A percentile compares a stretch with the other conserved stretches of the same genome.
Evolutionary conservation across 768 basidiomycete genomes (phyloP).

Genomic region (Dacryopinax primogenitus): DNA sequence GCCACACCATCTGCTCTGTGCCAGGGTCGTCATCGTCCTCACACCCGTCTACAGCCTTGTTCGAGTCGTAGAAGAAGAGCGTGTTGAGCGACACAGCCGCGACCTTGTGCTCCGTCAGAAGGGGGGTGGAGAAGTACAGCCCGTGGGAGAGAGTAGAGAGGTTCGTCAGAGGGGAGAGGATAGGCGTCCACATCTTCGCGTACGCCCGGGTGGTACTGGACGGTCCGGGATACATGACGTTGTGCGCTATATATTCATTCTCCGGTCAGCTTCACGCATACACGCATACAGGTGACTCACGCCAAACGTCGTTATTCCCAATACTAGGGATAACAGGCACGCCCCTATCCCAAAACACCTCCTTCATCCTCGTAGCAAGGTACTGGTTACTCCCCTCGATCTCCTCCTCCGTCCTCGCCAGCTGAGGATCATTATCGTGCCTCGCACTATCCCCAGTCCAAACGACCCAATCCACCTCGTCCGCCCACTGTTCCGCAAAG

Average conservation of each 20-base stretch:
- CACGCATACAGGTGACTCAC: slow-evolving; percentile 29
- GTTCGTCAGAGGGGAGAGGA: slow-evolving; percentile 42
- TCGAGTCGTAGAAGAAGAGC: slow-evolving; percentile 81
- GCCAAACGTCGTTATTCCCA: slow-evolving; percentile 88
- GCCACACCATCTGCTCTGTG: slow-evolving; percentile 77
- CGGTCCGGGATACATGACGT: slow-evolving; percentile 14
- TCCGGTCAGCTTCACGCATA: background rate
- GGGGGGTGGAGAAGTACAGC: slow-evolving; percentile 59
- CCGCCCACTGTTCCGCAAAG: slow-evolving; percentile 65
- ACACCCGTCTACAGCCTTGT: slow-evolving; percentile 74
- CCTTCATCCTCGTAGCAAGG: slow-evolving; percentile 55
- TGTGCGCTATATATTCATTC: slow-evolving; percentile 7
- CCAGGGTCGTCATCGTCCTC: slow-evolving; percentile 52
- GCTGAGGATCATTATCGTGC: slow-evolving; percentile 71
- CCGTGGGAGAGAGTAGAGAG: background rate
- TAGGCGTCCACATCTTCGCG: slow-evolving; percentile 60
- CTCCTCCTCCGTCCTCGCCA: slow-evolving; percentile 70
- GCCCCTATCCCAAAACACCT: slow-evolving; percentile 53
- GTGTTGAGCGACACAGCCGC: slow-evolving; percentile 81
- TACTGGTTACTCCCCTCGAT: slow-evolving; percentile 61
- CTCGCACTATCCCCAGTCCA: slow-evolving; percentile 74
- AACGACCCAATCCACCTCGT: slow-evolving; percentile 80
- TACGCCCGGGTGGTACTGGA: background rate
- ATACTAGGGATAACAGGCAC: slow-evolving; percentile 73
- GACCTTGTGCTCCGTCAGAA: slow-evolving; percentile 51